phyloP scores from a whole-genome alignment of 225 moss, liverwort and hornwort genomes.

The Pseudisothecium myosuroides region DNA sequence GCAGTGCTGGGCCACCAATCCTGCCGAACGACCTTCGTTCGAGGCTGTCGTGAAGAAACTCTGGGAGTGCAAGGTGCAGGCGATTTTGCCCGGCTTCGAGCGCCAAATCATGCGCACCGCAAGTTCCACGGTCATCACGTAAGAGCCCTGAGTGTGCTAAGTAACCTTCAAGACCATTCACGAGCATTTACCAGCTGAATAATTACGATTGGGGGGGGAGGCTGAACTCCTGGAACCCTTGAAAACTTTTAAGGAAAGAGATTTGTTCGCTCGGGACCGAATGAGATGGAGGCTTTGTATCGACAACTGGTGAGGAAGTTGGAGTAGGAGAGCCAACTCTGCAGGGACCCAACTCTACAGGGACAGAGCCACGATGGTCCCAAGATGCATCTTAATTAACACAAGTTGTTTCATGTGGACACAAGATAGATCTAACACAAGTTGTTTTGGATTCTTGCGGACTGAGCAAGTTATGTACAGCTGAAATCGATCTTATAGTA shows the following conservation, averaged over 20 bases:
- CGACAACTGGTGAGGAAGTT: background rate
- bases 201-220: background rate
- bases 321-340: background rate
- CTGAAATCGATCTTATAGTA: background rate
- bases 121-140: background rate
- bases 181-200: background rate
- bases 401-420: background rate
- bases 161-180: background rate
- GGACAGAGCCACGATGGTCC: background rate
- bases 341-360: background rate
- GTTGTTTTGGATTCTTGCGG: background rate
- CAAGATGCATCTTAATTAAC: background rate
- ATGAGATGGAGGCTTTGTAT: background rate
- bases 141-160: background rate
- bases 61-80: conserved; percentile 18
- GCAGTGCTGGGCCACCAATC: conserved; percentile 21
- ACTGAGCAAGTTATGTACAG: background rate
- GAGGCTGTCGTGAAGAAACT: background rate
- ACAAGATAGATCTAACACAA: too few species aligned
- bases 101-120: background rate
- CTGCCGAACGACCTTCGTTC: background rate
- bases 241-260: background rate
- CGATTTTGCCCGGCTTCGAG: conserved; percentile 2
- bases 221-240: background rate
- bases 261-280: background rate